Conservation (phyloP, 768 basidiomycete genomes). For the Lyophyllum semitale region DNA sequence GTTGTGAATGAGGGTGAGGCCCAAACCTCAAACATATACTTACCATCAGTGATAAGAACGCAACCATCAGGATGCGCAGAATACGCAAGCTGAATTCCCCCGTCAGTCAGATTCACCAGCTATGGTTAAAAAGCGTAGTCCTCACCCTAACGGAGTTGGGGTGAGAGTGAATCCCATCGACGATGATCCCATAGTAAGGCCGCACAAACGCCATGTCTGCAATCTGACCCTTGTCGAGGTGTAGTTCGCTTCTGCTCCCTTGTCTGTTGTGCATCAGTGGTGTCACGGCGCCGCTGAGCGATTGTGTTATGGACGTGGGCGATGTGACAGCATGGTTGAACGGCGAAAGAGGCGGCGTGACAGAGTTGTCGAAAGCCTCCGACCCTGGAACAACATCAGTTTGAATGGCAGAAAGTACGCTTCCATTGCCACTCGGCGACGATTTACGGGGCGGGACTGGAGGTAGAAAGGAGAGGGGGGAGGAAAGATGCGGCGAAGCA, state of each 20-base stretch:
- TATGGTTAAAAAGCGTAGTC: background rate
- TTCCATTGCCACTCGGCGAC: background rate
- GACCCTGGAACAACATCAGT: constrained; percentile 31
- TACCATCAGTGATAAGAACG: constrained; percentile 89
- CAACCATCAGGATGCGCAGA: constrained; percentile 82
- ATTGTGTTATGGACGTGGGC: constrained; percentile 9
- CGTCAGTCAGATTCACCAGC: background rate
- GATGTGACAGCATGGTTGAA: constrained; percentile 15
- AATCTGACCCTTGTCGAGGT: constrained; percentile 50
- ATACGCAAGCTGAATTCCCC: constrained; percentile 67
- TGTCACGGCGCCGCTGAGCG: constrained; percentile 21
- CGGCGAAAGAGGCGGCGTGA: constrained; percentile 59
- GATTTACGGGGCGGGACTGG: constrained; percentile 15
- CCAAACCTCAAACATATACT: constrained; percentile 6
- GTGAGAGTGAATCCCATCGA: constrained; percentile 90
- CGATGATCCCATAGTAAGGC: constrained; percentile 88
- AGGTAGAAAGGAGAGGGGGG: constrained; percentile 34
- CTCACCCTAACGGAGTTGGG: constrained; percentile 86
- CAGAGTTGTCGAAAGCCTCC: constrained; percentile 63
- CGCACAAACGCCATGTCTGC: constrained; percentile 59
- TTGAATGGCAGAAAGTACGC: constrained; percentile 6
- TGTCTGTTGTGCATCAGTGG: constrained; percentile 24
- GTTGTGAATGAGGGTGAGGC: background rate
- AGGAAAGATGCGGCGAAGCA: constrained; percentile 64
- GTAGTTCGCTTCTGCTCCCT: constrained; percentile 34